These are phyloP conservation scores for Scedosporium aurantiacum DNA, from an alignment of 2,329 filamentous ascomycete genomes.

Conservation along the genomic window DNA sequence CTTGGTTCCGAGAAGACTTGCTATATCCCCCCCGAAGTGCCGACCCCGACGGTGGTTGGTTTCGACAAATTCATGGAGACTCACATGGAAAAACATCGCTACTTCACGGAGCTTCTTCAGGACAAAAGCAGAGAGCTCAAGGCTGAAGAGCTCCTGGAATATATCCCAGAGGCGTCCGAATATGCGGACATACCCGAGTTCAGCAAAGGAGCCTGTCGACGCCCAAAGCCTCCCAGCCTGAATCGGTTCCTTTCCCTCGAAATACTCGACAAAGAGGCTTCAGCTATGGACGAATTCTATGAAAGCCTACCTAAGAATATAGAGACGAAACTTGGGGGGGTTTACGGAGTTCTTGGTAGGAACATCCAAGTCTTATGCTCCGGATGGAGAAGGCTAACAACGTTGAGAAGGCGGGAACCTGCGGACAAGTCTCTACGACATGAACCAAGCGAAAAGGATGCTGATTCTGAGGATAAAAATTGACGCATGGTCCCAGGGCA, in stretches of 20 bases:
- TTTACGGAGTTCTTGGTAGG: conserved; percentile 11
- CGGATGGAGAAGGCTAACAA: neutral
- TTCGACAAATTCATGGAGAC: neutral
- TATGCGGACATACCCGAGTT: neutral
- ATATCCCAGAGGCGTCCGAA: neutral
- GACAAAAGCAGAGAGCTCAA: neutral
- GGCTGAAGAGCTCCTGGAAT: neutral
- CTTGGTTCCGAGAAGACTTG: neutral
- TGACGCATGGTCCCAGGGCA: conserved; percentile 16
- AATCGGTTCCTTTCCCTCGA: too few relatives aligned
- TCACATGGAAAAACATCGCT: neutral
- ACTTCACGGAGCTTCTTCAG: neutral
- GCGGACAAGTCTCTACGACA: conserved; percentile 13
- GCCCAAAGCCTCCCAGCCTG: too few relatives aligned
- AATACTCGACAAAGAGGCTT: too few relatives aligned
- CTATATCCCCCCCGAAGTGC: neutral
- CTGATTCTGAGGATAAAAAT: conserved; percentile 18
- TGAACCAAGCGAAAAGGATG: conserved; percentile 15
- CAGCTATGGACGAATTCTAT: neutral
- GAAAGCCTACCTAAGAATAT: neutral
- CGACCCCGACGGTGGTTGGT: neutral
- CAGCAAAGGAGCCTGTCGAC: too few relatives aligned
- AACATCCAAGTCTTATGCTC: neutral
- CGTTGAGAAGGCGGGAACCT: conserved; percentile 14
- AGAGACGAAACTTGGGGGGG: conserved; percentile 2